Conservation (phyloP, 1,284 basidiomycete genomes). For the Exobasidium rhododendri region DNA sequence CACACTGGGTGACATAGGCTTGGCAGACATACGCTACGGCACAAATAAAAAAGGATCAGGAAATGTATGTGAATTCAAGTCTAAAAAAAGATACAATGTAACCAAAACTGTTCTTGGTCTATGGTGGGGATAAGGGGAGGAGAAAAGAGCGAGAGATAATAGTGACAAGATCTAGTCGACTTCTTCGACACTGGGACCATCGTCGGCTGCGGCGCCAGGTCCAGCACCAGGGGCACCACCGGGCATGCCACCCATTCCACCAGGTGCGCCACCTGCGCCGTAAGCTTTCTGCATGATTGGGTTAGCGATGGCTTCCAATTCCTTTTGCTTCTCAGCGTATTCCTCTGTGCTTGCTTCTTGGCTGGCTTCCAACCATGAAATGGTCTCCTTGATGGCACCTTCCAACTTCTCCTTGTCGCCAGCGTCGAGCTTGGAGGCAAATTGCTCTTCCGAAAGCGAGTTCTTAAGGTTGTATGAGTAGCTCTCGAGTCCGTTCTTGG, state of each 20-base stretch:
- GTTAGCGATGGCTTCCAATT: slow-evolving; percentile 83
- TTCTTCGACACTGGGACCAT: slow-evolving; percentile 83
- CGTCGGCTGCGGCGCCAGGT: slow-evolving; percentile 59
- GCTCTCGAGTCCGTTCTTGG: slow-evolving; percentile 79
- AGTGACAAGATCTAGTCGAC: too few relatives aligned
- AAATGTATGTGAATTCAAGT: too few relatives aligned
- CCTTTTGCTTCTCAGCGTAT: slow-evolving; percentile 92
- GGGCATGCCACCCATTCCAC: slow-evolving; percentile 56
- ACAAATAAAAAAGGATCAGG: too few relatives aligned
- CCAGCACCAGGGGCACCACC: slow-evolving; percentile 28
- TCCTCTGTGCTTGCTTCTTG: slow-evolving; percentile 93
- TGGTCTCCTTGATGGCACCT: slow-evolving; percentile 76
- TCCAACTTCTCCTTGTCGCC: slow-evolving; percentile 86
- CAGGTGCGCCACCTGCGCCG: slow-evolving; percentile 61
- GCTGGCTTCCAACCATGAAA: slow-evolving; percentile 82
- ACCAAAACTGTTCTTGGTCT: too few relatives aligned
- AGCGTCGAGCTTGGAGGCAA: slow-evolving; percentile 74
- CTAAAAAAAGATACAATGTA: too few relatives aligned
- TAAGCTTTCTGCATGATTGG: slow-evolving; percentile 95
- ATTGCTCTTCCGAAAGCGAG: slow-evolving; percentile 57
- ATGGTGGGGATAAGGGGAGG: too few relatives aligned
- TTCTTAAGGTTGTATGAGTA: slow-evolving; percentile 96
- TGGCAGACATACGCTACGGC: too few relatives aligned
- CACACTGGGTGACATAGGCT: too few relatives aligned
- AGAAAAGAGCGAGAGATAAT: too few relatives aligned